A percentile compares a stretch with the other conserved stretches of the same genome.
phyloP scores from a whole-genome alignment of 73 alveolate genomes.

The Paramecium octaurelia region DNA sequence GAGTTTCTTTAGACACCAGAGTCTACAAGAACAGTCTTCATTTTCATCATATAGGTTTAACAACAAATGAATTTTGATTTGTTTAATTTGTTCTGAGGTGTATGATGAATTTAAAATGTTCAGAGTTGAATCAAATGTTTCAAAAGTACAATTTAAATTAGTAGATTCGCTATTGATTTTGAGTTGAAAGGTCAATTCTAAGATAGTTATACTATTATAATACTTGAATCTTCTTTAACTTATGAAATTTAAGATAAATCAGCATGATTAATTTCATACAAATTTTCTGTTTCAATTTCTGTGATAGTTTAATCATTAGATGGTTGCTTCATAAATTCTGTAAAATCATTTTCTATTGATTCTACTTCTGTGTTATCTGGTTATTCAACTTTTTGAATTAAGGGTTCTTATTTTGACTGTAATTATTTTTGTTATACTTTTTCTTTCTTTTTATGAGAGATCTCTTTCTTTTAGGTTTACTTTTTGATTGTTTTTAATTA shows the following conservation, averaged over 20 bases:
- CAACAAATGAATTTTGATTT: not conserved
- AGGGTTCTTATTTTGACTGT: not conserved
- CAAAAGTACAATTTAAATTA: not conserved
- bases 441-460: not conserved
- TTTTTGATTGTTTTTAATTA: not conserved
- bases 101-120: not conserved
- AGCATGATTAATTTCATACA: not conserved
- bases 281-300: constrained; percentile 3
- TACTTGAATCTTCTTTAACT: not conserved
- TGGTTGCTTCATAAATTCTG: not conserved
- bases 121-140: not conserved
- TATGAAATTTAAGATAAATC: not conserved
- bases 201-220: not conserved
- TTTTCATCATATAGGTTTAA: not conserved
- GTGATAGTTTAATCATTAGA: not conserved
- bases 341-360: not conserved
- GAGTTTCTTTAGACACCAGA: not conserved
- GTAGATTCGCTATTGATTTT: not conserved
- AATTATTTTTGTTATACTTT: not conserved
- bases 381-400: not conserved
- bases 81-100: not conserved
- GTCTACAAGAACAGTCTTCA: constrained; percentile 15
- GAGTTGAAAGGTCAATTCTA: not conserved
- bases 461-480: not conserved
- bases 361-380: not conserved